These are phyloP conservation scores for Podospora pseudoanserina DNA, from an alignment of 495 filamentous ascomycete genomes.

Conservation along the genomic window DNA sequence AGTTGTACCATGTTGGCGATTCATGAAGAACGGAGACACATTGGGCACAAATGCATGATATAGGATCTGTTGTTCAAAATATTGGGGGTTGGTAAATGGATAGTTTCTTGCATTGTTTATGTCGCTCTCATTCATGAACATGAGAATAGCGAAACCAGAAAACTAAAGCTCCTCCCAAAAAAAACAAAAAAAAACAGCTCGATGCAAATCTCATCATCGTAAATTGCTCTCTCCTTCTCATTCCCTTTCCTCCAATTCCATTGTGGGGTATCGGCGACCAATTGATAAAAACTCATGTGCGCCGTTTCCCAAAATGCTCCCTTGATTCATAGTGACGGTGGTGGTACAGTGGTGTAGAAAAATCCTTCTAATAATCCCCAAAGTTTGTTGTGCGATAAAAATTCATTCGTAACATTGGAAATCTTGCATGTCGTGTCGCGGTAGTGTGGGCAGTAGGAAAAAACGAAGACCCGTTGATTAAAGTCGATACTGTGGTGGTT, in stretches of 20 bases:
- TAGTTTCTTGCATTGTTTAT: background rate
- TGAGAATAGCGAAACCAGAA: slow-evolving; percentile 3
- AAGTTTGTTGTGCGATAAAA: slow-evolving; percentile 11
- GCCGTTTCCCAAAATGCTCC: slow-evolving; percentile 27
- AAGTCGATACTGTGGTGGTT: slow-evolving; percentile 24
- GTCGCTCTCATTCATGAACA: slow-evolving; percentile 3
- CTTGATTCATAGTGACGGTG: slow-evolving; percentile 6
- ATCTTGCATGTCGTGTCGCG: slow-evolving; percentile 15
- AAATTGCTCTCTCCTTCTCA: background rate
- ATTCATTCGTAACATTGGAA: slow-evolving; percentile 19
- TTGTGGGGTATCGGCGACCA: slow-evolving; percentile 22
- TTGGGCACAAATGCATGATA: background rate
- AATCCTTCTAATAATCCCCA: slow-evolving; percentile 21
- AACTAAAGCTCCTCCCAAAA: background rate
- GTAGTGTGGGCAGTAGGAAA: slow-evolving; percentile 17
- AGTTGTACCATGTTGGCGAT: background rate
- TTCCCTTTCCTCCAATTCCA: slow-evolving; percentile 11
- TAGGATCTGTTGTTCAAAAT: background rate
- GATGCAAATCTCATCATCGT: background rate
- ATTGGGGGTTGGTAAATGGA: background rate
- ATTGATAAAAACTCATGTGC: slow-evolving; percentile 23
- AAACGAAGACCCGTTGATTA: slow-evolving; percentile 27
- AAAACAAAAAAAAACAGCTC: background rate
- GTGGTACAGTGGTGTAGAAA: slow-evolving; percentile 22
- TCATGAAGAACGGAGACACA: background rate